A percentile compares a stretch with the other conserved stretches of the same genome.
Conservation (phyloP, 2,329 filamentous ascomycete species). For the Aspergillus quadrilineatus region DNA sequence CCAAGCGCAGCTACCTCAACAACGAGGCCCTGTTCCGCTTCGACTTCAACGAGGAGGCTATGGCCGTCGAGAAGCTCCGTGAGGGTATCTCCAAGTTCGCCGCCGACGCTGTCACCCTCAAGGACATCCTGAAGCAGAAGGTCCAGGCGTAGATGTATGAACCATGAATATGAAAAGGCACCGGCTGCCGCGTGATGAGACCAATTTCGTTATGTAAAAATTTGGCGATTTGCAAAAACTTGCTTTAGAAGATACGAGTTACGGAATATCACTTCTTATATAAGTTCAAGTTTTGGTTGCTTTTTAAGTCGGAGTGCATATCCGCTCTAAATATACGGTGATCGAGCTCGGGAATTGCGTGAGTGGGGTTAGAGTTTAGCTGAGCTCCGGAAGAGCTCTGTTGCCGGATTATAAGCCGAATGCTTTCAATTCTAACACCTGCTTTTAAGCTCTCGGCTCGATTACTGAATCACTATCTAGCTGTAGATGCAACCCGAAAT, state of each 20-base stretch:
- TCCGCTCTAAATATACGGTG: not conserved
- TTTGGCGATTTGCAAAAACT: slow-evolving; percentile 24
- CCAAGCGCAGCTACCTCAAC: slow-evolving; percentile 88
- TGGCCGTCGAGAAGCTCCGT: slow-evolving; percentile 98
- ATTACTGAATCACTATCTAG: not conserved
- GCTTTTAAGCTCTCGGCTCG: not conserved
- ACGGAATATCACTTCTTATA: slow-evolving; percentile 17
- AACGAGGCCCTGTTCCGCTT: slow-evolving; percentile 92
- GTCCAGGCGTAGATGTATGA: slow-evolving; percentile 51
- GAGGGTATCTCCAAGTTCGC: slow-evolving; percentile 99
- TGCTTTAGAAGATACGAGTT: slow-evolving; percentile 26
- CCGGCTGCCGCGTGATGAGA: slow-evolving; percentile 11
- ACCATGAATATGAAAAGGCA: slow-evolving; percentile 10
- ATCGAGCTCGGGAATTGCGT: slow-evolving; percentile 4
- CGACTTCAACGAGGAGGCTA: slow-evolving; percentile 99
- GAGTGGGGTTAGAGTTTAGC: not conserved
- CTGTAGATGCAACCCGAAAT: no score
- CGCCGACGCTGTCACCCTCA: slow-evolving; percentile 89
- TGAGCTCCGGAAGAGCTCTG: not conserved
- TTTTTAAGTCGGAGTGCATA: not conserved
- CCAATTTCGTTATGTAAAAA: slow-evolving; percentile 21
- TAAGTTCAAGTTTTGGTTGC: not conserved
- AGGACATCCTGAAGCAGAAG: slow-evolving; percentile 89
- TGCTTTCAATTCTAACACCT: no score
- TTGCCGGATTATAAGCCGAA: not conserved